A percentile compares a stretch with the other conserved stretches of the same genome.
Evolutionary conservation across 2,329 filamentous ascomycete genomes (phyloP).

Genomic region (Beauveria scarabaeidicola): DNA sequence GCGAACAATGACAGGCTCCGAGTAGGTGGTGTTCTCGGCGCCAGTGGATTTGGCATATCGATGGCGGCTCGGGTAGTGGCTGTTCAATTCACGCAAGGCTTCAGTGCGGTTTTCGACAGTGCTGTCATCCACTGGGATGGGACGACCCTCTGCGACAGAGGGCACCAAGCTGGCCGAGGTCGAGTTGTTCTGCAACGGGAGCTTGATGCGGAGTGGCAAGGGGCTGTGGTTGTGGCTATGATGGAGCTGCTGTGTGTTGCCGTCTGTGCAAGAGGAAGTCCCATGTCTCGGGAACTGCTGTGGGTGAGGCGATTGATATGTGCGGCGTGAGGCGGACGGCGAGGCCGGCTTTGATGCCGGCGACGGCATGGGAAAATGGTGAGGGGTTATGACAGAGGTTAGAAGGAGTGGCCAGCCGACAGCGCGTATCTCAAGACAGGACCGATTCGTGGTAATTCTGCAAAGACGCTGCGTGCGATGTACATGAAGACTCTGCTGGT

Average conservation of each 20-base stretch:
- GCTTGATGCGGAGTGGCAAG: slow-evolving; percentile 40
- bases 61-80: slow-evolving; percentile 47
- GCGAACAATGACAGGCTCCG: slow-evolving; percentile 56
- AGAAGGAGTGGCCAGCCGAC: not conserved
- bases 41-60: slow-evolving; percentile 49
- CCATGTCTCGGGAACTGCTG: not conserved
- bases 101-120: slow-evolving; percentile 50
- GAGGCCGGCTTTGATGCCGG: not conserved
- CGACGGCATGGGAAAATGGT: not conserved
- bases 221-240: slow-evolving; percentile 16
- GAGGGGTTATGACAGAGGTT: not conserved
- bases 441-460: not conserved
- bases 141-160: slow-evolving; percentile 46
- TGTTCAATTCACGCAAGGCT: slow-evolving; percentile 51
- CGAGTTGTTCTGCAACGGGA: slow-evolving; percentile 38
- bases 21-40: slow-evolving; percentile 50
- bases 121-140: slow-evolving; percentile 48
- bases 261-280: not conserved
- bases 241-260: not conserved
- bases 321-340: not conserved
- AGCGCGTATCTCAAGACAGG: not conserved
- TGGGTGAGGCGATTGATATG: not conserved
- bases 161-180: slow-evolving; percentile 46
- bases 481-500: not conserved
- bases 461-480: not conserved